Conservation (phyloP, 1,284 basidiomycete genomes). For the Takashimella tepidaria region DNA sequence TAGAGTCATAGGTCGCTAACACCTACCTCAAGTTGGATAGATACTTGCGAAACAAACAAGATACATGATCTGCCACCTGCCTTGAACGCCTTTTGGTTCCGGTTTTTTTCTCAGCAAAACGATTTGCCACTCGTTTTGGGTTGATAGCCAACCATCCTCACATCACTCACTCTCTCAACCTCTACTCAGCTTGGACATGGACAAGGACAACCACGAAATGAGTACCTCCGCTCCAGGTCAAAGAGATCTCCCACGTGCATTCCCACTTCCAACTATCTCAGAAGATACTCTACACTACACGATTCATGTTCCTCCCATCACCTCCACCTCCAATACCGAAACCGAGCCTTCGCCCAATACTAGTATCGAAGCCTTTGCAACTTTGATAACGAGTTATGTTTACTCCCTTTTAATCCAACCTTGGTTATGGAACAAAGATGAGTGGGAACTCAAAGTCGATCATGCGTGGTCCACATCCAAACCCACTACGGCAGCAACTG, state of each 20-base stretch:
- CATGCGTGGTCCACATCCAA: no score
- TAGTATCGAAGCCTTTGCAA: constrained; percentile 62
- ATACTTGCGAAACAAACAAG: no score
- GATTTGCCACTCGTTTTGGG: no score
- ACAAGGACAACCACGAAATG: not conserved
- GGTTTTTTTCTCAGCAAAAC: no score
- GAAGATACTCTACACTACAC: constrained; percentile 76
- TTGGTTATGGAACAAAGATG: constrained; percentile 83
- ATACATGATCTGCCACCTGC: no score
- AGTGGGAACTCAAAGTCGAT: constrained; percentile 71
- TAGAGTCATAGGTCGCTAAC: no score
- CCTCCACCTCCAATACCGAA: constrained; percentile 33
- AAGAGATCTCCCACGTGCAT: constrained; percentile 16
- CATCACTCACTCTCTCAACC: no score
- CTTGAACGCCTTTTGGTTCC: no score
- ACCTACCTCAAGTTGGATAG: no score
- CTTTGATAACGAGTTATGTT: constrained; percentile 61
- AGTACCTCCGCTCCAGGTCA: not conserved
- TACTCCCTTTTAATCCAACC: constrained; percentile 56
- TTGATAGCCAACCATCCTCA: no score
- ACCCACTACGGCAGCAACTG: not conserved
- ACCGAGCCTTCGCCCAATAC: constrained; percentile 38
- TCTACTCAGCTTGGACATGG: no score
- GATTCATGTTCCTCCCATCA: constrained; percentile 59
- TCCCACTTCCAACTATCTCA: constrained; percentile 55